Evolutionary conservation across 129 eudicot genomes (phyloP), one percentile per base, ranked within the genome.

Genomic region (Calendula officinalis): DNA sequence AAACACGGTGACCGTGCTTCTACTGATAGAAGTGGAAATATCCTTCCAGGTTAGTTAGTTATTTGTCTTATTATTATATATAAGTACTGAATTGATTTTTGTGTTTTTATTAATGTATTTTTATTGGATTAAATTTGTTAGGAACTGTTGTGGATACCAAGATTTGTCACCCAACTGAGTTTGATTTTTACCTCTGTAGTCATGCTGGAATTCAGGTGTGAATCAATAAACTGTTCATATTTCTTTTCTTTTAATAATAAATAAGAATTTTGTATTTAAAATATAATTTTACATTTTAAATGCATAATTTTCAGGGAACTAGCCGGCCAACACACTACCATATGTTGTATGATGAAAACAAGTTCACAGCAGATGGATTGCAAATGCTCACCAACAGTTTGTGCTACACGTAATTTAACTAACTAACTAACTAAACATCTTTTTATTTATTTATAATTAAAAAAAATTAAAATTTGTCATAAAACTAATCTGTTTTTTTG

Each of bases 191-290:
- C 54, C 72, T 92, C 1, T 85, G 95, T 46, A 88, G 96, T 55
- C 98, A 92, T 75, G 84, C 96, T 34, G 98, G 98, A 2, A 92
- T 92, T 46, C 86, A 88, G 95, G 98, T 85, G 98, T 85, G 68
- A 66, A 54, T 34, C 14, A 14, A 8, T 6, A 35, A 7, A 1
- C 7, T 55, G 16, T 44, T 62, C 30, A 43, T 45, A 13, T 43
- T 37, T 51, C 10, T 38, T 34, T 45, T 15, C 22, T 42, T 35
- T 13, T 32, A 32, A 16, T 49, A 49, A 49, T 15, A 5, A 13
- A 49, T 49, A 7, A 5, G 7, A 0, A 1, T 6, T 8, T 15
- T 7, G 5, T 13, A 36, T 34, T 35, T 14, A 5, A 4, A 8
- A 2, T 6, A 6, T 6, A n/a, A n/a, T 38, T 8, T 9, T 12